Conservation (phyloP, 2,329 filamentous ascomycete species). For the Phoma herbarum region DNA sequence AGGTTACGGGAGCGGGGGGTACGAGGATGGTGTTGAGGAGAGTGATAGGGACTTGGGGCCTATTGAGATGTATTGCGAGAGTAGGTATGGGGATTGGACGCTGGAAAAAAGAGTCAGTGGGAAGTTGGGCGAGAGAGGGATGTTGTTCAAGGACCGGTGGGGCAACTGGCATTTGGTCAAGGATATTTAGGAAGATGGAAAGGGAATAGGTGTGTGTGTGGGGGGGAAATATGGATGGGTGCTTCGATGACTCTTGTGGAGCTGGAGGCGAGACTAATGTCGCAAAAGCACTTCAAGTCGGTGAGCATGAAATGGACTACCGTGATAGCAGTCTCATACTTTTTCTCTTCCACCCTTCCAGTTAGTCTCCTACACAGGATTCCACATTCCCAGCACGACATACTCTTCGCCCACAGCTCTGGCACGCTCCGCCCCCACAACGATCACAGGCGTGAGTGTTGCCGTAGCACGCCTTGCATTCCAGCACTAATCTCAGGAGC, state of each 20-base stretch:
- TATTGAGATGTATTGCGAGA: constrained; percentile 25
- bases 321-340: too few species aligned
- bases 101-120: constrained; percentile 28
- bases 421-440: too few species aligned
- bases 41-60: constrained; percentile 24
- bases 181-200: constrained; percentile 22
- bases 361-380: too few species aligned
- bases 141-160: constrained; percentile 28
- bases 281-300: too few species aligned
- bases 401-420: too few species aligned
- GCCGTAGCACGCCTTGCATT: too few species aligned
- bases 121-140: constrained; percentile 19
- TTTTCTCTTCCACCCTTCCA: too few species aligned
- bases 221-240: background rate
- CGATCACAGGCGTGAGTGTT: too few species aligned
- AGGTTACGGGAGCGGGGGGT: constrained; percentile 1
- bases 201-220: background rate
- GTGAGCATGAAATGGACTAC: too few species aligned
- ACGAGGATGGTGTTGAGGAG: constrained; percentile 20
- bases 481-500: too few species aligned
- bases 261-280: background rate
- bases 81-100: constrained; percentile 29
- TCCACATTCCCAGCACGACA: too few species aligned
- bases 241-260: too few species aligned
- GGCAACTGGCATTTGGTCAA: constrained; percentile 29